These are phyloP conservation scores for Colletotrichum simmondsii DNA, from an alignment of 2,329 filamentous ascomycete species.

Conservation along the genomic window DNA sequence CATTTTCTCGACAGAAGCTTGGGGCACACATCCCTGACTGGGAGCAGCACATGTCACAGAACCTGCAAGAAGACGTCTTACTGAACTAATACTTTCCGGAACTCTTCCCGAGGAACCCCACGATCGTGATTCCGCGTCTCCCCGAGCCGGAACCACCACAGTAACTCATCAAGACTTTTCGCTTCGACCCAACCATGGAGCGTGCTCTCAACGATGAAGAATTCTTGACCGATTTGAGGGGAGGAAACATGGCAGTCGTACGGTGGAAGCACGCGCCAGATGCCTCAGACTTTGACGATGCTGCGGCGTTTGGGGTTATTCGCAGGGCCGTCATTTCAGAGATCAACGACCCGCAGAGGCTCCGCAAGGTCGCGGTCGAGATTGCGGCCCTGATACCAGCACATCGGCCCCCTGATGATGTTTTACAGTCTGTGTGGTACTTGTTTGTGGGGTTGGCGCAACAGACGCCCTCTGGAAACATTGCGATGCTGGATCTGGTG, in stretches of 20 bases:
- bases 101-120: neutral
- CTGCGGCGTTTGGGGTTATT: neutral
- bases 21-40: neutral
- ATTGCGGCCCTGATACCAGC: conserved; percentile 12
- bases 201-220: neutral
- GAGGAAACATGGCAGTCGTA: neutral
- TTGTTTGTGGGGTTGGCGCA: conserved; percentile 33
- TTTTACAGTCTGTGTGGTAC: conserved; percentile 23
- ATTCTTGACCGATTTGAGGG: neutral
- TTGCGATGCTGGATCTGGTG: conserved; percentile 30
- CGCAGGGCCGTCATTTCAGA: conserved; percentile 1
- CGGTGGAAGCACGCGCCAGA: conserved; percentile 7
- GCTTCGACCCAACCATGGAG: neutral
- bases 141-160: neutral
- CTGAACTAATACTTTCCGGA: neutral
- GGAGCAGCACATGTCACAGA: neutral
- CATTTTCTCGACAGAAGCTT: neutral
- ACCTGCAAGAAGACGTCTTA: neutral
- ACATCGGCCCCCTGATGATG: neutral
- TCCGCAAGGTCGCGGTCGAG: neutral
- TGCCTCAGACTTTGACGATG: conserved; percentile 11
- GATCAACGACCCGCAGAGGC: conserved; percentile 11
- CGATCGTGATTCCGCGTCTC: neutral
- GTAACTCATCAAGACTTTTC: neutral
- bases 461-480: conserved; percentile 29